A percentile compares a stretch with the other conserved stretches of the same genome.
Conservation (phyloP, 2,329 filamentous ascomycete species). For the Albifimbria verrucaria region DNA sequence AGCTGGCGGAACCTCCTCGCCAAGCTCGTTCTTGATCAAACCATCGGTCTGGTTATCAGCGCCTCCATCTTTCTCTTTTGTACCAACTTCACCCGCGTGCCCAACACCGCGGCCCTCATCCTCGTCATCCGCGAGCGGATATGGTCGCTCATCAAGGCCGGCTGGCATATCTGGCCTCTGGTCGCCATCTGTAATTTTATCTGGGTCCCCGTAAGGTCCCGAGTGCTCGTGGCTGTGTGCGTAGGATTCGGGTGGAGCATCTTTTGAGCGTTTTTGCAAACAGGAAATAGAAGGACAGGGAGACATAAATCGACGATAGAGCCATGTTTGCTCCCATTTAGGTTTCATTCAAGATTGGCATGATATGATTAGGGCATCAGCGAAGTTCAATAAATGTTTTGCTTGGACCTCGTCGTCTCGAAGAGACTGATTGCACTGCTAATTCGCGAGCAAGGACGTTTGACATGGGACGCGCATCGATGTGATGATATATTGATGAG, state of each 20-base stretch:
- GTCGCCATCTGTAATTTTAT: conserved; percentile 32
- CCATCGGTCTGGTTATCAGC: conserved; percentile 30
- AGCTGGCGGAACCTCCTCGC: conserved; percentile 30
- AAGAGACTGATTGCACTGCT: no score
- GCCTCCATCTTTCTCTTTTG: conserved; percentile 30
- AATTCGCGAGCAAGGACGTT: no score
- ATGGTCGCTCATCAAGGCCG: conserved; percentile 27
- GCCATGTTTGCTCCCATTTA: not conserved
- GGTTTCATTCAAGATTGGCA: not conserved
- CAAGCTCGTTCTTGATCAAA: conserved; percentile 34
- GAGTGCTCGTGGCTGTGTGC: conserved; percentile 31
- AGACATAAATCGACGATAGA: not conserved
- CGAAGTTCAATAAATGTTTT: no score
- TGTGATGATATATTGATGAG: no score
- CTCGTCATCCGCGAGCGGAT: conserved; percentile 24
- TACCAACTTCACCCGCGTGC: conserved; percentile 30
- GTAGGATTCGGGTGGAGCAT: conserved; percentile 35
- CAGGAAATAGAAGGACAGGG: conserved; percentile 9
- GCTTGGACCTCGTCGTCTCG: no score
- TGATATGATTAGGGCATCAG: not conserved
- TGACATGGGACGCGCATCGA: no score
- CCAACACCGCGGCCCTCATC: conserved; percentile 17
- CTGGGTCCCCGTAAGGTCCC: conserved; percentile 31
- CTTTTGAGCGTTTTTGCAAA: conserved; percentile 31
- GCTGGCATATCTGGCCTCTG: conserved; percentile 34